A percentile compares a stretch with the other conserved stretches of the same genome.
These are phyloP conservation scores for Coemansia sp. DNA, from an alignment of 192 early-diverging fungal species.

Conservation along the genomic window DNA sequence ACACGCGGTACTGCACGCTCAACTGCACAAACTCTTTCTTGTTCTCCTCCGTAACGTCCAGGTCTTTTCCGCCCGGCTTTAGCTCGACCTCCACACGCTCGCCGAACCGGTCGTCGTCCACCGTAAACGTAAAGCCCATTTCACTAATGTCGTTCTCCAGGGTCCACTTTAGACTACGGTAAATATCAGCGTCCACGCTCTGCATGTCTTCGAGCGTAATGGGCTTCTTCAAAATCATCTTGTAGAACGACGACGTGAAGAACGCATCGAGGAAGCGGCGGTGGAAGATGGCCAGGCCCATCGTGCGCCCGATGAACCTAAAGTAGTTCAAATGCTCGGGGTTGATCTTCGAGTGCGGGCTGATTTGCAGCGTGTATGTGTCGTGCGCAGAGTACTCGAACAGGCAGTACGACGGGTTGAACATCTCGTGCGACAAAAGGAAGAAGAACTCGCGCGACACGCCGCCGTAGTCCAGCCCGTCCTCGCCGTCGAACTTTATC, in stretches of 20 bases:
- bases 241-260: slow-evolving; percentile 96
- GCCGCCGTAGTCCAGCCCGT: slow-evolving; percentile 98
- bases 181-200: slow-evolving; percentile 89
- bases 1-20: slow-evolving; percentile 86
- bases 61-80: slow-evolving; percentile 82
- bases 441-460: slow-evolving; percentile 98
- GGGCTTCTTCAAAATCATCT: slow-evolving; percentile 91
- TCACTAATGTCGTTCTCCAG: slow-evolving; percentile 90
- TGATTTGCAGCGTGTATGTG: slow-evolving; percentile 98
- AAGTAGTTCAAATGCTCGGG: slow-evolving; percentile 98
- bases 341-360: slow-evolving; percentile 91
- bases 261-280: slow-evolving; percentile 95
- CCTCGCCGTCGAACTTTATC: slow-evolving; percentile 99
- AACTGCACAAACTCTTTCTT: slow-evolving; percentile 94
- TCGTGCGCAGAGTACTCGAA: slow-evolving; percentile 99
- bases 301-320: slow-evolving; percentile 95
- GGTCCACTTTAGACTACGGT: slow-evolving; percentile 91
- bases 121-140: slow-evolving; percentile 84
- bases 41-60: slow-evolving; percentile 94
- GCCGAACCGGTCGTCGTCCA: slow-evolving; percentile 94
- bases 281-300: slow-evolving; percentile 96
- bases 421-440: slow-evolving; percentile 97
- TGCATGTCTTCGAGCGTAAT: slow-evolving; percentile 90
- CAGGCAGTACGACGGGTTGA: slow-evolving; percentile 94
- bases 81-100: slow-evolving; percentile 85